phyloP scores from a whole-genome alignment of 495 filamentous ascomycete species.

The Lepraria neglecta region DNA sequence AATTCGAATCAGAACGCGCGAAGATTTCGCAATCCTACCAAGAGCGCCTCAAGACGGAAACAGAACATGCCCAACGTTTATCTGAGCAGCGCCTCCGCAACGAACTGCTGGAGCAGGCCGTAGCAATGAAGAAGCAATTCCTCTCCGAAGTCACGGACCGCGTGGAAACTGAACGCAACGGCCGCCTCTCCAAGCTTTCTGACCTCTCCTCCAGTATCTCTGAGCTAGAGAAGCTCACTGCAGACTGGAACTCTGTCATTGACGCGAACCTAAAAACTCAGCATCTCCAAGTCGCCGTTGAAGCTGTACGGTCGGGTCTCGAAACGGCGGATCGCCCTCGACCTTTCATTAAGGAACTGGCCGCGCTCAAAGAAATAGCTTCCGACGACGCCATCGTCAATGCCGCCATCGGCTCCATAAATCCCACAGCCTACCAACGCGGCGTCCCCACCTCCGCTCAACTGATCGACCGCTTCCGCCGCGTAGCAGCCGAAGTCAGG shows the following conservation, averaged over 20 bases:
- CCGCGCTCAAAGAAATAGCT: conserved; percentile 88
- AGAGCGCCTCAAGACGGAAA: conserved; percentile 67
- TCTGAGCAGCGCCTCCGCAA: conserved; percentile 76
- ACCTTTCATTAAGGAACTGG: conserved; percentile 84
- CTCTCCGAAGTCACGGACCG: conserved; percentile 66
- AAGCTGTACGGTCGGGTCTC: conserved; percentile 78
- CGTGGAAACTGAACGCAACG: conserved; percentile 83
- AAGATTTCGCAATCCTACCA: conserved; percentile 68
- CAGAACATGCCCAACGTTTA: conserved; percentile 65
- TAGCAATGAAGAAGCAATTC: conserved; percentile 79
- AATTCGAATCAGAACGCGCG: conserved; percentile 85
- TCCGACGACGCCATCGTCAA: conserved; percentile 73
- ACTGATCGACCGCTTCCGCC: conserved; percentile 91
- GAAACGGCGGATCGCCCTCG: conserved; percentile 65
- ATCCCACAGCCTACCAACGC: conserved; percentile 86
- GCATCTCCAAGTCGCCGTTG: conserved; percentile 88
- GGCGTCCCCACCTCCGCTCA: conserved; percentile 76
- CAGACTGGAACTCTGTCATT: conserved; percentile 78
- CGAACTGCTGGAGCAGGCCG: conserved; percentile 82
- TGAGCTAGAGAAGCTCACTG: conserved; percentile 78
- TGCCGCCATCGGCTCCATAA: conserved; percentile 89
- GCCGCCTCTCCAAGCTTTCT: conserved; percentile 75
- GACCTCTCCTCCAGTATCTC: conserved; percentile 69
- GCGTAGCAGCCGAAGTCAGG: conserved; percentile 86
- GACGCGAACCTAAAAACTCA: conserved; percentile 88